Evolutionary conservation across 2,329 filamentous ascomycete species (phyloP), one percentile per base, ranked within the genome.

Genomic region (Ceratocystis ficicola): DNA sequence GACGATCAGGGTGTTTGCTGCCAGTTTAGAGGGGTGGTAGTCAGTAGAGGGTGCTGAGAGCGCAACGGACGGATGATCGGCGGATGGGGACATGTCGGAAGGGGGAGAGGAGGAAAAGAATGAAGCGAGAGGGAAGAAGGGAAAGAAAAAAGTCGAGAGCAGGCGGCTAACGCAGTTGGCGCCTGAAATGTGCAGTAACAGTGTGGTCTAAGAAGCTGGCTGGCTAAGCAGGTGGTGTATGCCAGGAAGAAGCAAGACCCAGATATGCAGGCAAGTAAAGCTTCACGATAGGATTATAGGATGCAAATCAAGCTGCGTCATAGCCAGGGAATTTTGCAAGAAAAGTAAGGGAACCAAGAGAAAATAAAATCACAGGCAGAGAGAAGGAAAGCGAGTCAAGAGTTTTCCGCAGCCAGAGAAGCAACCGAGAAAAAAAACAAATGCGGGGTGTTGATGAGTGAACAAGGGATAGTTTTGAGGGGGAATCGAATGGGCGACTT

Each of bases 1-100:
- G 28, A 66, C 65, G 20, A 66, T 66, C 17, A 63, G 25, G 41
- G 65, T 66, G 50, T 62, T 62, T 44, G 65, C 65, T 66, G 65
- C 32, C 30, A 66, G 60, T 62, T 52, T 50, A n/a, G 65, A 63
- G 46, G n/a, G 50, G 60, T 44, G 60, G 8, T 57, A 41, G 65
- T 66, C 52, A 66, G 65, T 25, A 57, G 15, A 30, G 52, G 15
- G 52, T 22, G 52, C n/a, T 25, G 60, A 62, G 20, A 36, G 12
- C 28, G 36, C 44, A 36, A 17, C 20, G 36, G 60, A 17, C 60
- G 22, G 36, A 17, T 12, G 41, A 22, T 32, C 36, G 20, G 60
- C 22, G 22, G 60, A 44, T 36, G 17, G 22, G 52, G 52, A 15
- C 52, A 57, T 57, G 22, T 15, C 20, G 52, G 12, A 7, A 30